Conservation (phyloP, 164 flowering plant genomes). For the Chloranthus sessilifolius region DNA sequence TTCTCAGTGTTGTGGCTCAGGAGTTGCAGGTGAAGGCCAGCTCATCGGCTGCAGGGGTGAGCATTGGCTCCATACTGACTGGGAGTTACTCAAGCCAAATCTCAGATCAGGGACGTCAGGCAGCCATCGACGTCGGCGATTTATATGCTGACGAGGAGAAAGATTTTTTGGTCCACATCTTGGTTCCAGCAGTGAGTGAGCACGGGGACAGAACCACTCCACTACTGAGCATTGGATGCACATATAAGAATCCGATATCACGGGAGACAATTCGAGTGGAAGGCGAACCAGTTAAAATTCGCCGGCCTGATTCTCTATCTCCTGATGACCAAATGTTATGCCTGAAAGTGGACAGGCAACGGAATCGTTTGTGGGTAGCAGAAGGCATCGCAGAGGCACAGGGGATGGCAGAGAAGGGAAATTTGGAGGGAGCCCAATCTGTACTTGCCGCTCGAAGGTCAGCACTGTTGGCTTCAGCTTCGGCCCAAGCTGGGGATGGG, state of each 20-base stretch:
- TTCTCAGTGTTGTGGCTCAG: conserved; percentile 40
- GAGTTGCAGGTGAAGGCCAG: conserved; percentile 20
- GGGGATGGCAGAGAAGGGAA: conserved; percentile 25
- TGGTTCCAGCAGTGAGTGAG: conserved; percentile 15
- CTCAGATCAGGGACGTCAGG: conserved; percentile 11
- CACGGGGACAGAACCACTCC: background rate
- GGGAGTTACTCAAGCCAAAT: conserved; percentile 25
- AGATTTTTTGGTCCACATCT: conserved; percentile 24
- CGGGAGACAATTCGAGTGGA: conserved; percentile 11
- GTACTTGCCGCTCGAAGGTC: conserved; percentile 13
- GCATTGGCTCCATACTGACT: conserved; percentile 18
- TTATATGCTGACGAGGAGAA: conserved; percentile 35
- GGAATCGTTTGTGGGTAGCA: conserved; percentile 22
- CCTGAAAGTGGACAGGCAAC: conserved; percentile 31
- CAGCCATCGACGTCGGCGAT: conserved; percentile 32
- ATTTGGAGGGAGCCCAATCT: conserved; percentile 18
- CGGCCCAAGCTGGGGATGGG: conserved; percentile 28
- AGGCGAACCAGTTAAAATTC: conserved; percentile 14
- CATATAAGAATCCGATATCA: conserved; percentile 17
- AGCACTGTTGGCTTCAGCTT: conserved; percentile 15
- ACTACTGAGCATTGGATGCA: conserved; percentile 20
- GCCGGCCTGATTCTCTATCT: conserved; percentile 14
- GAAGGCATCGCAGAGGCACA: conserved; percentile 25
- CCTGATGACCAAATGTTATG: conserved; percentile 4
- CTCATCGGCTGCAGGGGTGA: conserved; percentile 19